Evolutionary conservation across 1,284 basidiomycete species (phyloP).

Genomic region (Trichosporon coremiiforme): DNA sequence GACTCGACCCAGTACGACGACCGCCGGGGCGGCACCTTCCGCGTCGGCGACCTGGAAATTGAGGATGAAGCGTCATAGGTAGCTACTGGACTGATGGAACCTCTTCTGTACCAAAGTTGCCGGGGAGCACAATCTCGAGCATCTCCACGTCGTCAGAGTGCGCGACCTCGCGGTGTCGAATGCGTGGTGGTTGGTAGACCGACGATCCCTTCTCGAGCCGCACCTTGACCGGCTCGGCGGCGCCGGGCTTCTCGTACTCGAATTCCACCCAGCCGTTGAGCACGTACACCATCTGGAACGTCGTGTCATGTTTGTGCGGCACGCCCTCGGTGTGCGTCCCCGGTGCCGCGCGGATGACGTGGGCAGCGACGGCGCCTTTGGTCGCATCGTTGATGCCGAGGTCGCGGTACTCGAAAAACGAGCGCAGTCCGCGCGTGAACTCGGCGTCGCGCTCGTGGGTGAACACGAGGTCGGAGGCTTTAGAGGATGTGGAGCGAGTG

Average conservation of each 20-base stretch:
- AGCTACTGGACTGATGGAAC: slow-evolving; percentile 13
- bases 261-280: slow-evolving; percentile 27
- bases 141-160: slow-evolving; percentile 28
- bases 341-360: slow-evolving; percentile 24
- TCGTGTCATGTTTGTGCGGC: slow-evolving; percentile 20
- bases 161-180: slow-evolving; percentile 25
- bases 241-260: slow-evolving; percentile 22
- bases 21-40: slow-evolving; percentile 23
- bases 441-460: slow-evolving; percentile 20
- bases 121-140: slow-evolving; percentile 24
- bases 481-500: not conserved
- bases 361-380: slow-evolving; percentile 16
- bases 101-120: slow-evolving; percentile 23
- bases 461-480: slow-evolving; percentile 18
- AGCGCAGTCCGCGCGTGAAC: slow-evolving; percentile 24
- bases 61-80: slow-evolving; percentile 28
- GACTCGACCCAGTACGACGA: slow-evolving; percentile 18
- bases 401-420: slow-evolving; percentile 29
- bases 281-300: slow-evolving; percentile 26
- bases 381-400: slow-evolving; percentile 23
- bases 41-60: slow-evolving; percentile 27
- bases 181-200: slow-evolving; percentile 26
- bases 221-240: slow-evolving; percentile 14
- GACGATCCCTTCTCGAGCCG: slow-evolving; percentile 15
- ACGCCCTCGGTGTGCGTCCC: slow-evolving; percentile 18